phyloP scores from a whole-genome alignment of 2,329 filamentous ascomycete genomes.

The Aspergillus proliferans region DNA sequence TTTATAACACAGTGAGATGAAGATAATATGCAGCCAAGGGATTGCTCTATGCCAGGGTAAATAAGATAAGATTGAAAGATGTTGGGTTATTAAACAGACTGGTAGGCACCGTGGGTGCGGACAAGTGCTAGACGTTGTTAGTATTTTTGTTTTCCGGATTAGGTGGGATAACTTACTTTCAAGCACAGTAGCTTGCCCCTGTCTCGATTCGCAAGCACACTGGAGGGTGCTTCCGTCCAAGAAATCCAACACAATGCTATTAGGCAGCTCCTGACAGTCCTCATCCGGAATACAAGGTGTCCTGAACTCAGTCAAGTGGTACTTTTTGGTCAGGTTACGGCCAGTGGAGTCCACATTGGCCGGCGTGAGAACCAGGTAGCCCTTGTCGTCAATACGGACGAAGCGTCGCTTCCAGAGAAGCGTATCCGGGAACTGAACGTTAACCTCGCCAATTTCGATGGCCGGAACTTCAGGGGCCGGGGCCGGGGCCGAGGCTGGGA shows the following conservation, averaged over 20 bases:
- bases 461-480: conserved; percentile 38
- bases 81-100: conserved; percentile 8
- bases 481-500: conserved; percentile 14
- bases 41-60: neutral
- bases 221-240: conserved; percentile 57
- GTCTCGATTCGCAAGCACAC: conserved; percentile 54
- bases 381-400: conserved; percentile 75
- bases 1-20: conserved; percentile 1
- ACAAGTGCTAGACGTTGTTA: conserved; percentile 31
- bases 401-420: conserved; percentile 92
- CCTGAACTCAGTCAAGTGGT: conserved; percentile 78
- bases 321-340: conserved; percentile 66
- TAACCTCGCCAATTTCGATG: conserved; percentile 78
- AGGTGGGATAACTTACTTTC: conserved; percentile 36
- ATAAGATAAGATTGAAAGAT: neutral
- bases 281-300: conserved; percentile 77
- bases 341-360: conserved; percentile 56
- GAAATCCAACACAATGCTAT: conserved; percentile 66
- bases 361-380: conserved; percentile 73
- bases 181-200: conserved; percentile 48
- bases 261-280: conserved; percentile 85
- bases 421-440: conserved; percentile 94
- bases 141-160: conserved; percentile 1
- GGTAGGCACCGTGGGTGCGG: conserved; percentile 33
- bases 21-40: neutral